A percentile compares a stretch with the other conserved stretches of the same genome.
Conservation (phyloP, 225 moss, liverwort and hornwort genomes). For the Asterella californica region DNA sequence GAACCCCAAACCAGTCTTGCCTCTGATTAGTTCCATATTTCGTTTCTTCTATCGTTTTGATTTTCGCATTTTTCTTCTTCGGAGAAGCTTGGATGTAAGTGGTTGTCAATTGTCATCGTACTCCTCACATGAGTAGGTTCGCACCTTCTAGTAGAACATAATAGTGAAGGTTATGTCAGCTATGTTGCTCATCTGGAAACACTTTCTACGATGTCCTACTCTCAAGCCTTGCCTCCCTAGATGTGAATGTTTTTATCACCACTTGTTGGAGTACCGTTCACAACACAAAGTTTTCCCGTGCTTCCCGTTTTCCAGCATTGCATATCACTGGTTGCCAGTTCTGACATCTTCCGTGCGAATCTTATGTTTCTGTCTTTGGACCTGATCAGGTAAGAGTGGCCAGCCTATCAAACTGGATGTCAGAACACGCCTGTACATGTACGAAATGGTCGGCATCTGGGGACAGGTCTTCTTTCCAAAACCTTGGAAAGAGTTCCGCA, state of each 20-base stretch:
- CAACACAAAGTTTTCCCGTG: too few relatives aligned
- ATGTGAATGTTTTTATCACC: background rate
- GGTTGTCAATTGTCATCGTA: too few relatives aligned
- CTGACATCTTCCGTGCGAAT: background rate
- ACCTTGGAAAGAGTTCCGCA: constrained; percentile 93
- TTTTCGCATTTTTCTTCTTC: too few relatives aligned
- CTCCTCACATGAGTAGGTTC: background rate
- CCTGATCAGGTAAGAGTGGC: constrained; percentile 46
- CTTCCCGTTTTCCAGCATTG: background rate
- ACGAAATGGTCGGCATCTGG: constrained; percentile 85
- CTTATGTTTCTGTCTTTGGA: background rate
- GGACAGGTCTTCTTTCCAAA: constrained; percentile 87
- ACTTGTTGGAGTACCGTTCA: too few relatives aligned
- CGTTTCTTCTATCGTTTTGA: too few relatives aligned
- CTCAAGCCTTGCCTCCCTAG: background rate
- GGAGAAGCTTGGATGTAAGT: too few relatives aligned
- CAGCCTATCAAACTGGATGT: constrained; percentile 55
- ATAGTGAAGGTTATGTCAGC: background rate
- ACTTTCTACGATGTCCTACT: background rate
- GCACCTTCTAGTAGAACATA: background rate
- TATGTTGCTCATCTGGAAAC: background rate
- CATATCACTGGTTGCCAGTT: background rate
- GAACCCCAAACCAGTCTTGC: too few relatives aligned
- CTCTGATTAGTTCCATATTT: too few relatives aligned
- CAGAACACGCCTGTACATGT: constrained; percentile 73